Evolutionary conservation across 1,284 basidiomycete genomes (phyloP).

Genomic region (Ceratorhiza oryzae-sativae): DNA sequence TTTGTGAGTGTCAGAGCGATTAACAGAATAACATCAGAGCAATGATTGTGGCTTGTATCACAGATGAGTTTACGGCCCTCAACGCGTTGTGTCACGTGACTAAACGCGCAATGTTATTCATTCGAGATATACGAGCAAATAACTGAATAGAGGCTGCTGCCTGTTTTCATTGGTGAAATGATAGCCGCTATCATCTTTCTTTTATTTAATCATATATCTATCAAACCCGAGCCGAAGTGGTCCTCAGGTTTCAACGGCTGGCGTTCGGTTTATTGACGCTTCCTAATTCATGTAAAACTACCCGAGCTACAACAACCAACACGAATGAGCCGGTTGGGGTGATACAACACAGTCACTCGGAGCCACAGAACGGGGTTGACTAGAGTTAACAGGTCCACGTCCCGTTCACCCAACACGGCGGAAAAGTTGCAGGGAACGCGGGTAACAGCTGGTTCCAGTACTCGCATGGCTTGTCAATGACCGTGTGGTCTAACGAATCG

Average conservation of each 20-base stretch:
- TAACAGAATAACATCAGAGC: neutral
- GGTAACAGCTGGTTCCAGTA: constrained; percentile 49
- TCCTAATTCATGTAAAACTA: too few species aligned
- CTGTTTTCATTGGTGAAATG: too few species aligned
- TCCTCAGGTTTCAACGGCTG: too few species aligned
- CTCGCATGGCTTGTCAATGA: constrained; percentile 45
- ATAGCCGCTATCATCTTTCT: too few species aligned
- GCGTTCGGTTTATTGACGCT: too few species aligned
- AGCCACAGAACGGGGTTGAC: neutral
- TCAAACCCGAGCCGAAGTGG: too few species aligned
- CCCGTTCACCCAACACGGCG: neutral
- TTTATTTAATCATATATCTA: too few species aligned
- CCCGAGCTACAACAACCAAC: too few species aligned
- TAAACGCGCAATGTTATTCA: neutral
- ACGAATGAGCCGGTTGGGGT: too few species aligned
- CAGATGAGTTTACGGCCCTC: neutral
- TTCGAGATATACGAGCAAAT: too few species aligned
- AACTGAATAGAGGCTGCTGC: too few species aligned
- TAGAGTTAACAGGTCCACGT: neutral
- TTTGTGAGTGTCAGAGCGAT: neutral
- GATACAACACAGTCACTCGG: too few species aligned
- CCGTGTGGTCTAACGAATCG: constrained; percentile 45
- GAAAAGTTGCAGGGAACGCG: constrained; percentile 1
- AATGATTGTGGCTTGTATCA: neutral
- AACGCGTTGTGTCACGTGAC: neutral